These are phyloP conservation scores for Xerocomellus intermedius DNA, from an alignment of 768 basidiomycete genomes.

Conservation along the genomic window DNA sequence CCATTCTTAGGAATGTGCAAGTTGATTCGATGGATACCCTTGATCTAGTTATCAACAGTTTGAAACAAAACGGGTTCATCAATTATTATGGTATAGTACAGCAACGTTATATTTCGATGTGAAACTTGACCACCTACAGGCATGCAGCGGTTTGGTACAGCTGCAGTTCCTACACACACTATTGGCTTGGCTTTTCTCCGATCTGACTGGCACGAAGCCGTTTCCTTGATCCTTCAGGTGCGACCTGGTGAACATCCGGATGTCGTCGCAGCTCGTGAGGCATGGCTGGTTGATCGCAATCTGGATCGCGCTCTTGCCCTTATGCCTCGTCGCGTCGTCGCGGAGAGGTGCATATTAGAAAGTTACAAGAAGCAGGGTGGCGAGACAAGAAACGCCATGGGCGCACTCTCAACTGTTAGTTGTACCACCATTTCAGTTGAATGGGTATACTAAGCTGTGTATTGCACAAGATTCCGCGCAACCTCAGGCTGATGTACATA, in stretches of 20 bases:
- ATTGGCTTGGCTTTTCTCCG: slow-evolving; percentile 89
- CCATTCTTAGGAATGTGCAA: slow-evolving; percentile 69
- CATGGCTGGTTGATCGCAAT: slow-evolving; percentile 85
- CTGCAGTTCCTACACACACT: slow-evolving; percentile 90
- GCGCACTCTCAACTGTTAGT: slow-evolving; percentile 79
- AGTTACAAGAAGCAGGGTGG: slow-evolving; percentile 80
- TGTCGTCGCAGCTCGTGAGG: slow-evolving; percentile 76
- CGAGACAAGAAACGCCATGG: slow-evolving; percentile 80
- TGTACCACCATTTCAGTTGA: neutral
- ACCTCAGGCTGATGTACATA: slow-evolving; percentile 94
- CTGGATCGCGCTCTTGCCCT: slow-evolving; percentile 76
- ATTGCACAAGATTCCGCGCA: slow-evolving; percentile 80
- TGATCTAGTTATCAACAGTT: slow-evolving; percentile 69
- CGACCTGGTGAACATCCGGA: slow-evolving; percentile 93
- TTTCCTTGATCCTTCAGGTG: slow-evolving; percentile 75
- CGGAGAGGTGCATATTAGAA: slow-evolving; percentile 90
- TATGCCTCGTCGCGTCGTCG: slow-evolving; percentile 90
- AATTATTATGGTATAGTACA: slow-evolving; percentile 84
- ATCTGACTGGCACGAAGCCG: slow-evolving; percentile 87
- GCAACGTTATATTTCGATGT: neutral
- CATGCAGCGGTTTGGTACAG: slow-evolving; percentile 99
- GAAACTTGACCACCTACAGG: slow-evolving; percentile 45
- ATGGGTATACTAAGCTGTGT: slow-evolving; percentile 2
- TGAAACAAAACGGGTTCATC: slow-evolving; percentile 88
- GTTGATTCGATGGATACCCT: slow-evolving; percentile 70